Evolutionary conservation across 2,329 filamentous ascomycete genomes (phyloP).

Genomic region (Calcarisporium arbuscula): DNA sequence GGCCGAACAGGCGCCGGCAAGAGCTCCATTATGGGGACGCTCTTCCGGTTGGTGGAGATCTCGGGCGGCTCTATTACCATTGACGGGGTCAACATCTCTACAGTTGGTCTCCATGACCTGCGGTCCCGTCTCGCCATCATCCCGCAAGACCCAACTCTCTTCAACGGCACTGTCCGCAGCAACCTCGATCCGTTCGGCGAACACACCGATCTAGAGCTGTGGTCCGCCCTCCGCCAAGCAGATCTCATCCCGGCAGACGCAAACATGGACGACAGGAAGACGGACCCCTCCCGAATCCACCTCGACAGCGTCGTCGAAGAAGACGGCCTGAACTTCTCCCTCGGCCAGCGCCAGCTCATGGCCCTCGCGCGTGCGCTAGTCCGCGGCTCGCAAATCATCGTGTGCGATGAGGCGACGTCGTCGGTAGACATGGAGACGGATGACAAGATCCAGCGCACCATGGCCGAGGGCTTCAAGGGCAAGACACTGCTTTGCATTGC

Average conservation of each 20-base stretch:
- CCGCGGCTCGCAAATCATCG: conserved; percentile 80
- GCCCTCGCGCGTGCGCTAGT: conserved; percentile 87
- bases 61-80: conserved; percentile 57
- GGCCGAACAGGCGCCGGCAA: conserved; percentile 80
- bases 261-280: conserved; percentile 67
- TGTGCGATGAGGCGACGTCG: conserved; percentile 93
- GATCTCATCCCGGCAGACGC: conserved; percentile 58
- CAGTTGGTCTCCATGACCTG: conserved; percentile 67
- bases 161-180: conserved; percentile 70
- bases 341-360: conserved; percentile 93
- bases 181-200: conserved; percentile 79
- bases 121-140: conserved; percentile 75
- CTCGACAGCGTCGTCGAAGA: conserved; percentile 85
- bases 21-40: conserved; percentile 74
- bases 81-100: conserved; percentile 64
- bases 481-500: conserved; percentile 90
- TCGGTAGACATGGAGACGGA: conserved; percentile 96
- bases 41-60: conserved; percentile 70
- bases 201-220: conserved; percentile 70
- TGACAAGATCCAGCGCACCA: conserved; percentile 87
- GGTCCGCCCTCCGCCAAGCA: conserved; percentile 70
- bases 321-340: conserved; percentile 91
- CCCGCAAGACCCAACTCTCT: conserved; percentile 77
- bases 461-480: conserved; percentile 75
- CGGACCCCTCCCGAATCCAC: conserved; percentile 65